These are phyloP conservation scores for Colletotrichum limetticola DNA, from an alignment of 2,329 filamentous ascomycete species.

Conservation along the genomic window DNA sequence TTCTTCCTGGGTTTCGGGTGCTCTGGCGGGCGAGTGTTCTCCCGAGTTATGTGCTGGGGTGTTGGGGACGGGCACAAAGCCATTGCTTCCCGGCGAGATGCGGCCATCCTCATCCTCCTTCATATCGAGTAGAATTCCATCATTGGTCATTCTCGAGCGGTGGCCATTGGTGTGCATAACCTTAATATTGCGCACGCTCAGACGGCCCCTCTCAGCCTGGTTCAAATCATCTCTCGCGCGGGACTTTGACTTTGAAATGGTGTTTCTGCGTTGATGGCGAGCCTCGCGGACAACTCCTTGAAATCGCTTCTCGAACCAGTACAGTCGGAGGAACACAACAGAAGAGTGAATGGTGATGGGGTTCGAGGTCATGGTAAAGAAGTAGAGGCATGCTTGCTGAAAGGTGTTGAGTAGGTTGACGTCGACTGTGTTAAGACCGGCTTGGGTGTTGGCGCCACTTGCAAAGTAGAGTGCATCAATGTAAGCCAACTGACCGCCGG, in stretches of 20 bases:
- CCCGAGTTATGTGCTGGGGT: conserved; percentile 9
- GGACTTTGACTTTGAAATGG: conserved; percentile 70
- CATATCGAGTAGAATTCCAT: conserved; percentile 63
- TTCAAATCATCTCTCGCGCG: conserved; percentile 55
- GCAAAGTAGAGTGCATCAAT: conserved; percentile 91
- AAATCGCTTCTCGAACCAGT: conserved; percentile 98
- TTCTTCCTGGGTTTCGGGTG: not conserved
- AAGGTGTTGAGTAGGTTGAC: conserved; percentile 75
- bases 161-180: conserved; percentile 70
- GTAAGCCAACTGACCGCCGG: conserved; percentile 72
- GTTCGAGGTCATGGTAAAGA: conserved; percentile 79
- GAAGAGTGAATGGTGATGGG: conserved; percentile 86
- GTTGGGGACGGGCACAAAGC: conserved; percentile 22
- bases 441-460: conserved; percentile 89
- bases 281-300: conserved; percentile 83
- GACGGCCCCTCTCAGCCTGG: conserved; percentile 64
- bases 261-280: conserved; percentile 68
- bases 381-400: conserved; percentile 78
- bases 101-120: conserved; percentile 45
- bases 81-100: conserved; percentile 34
- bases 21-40: conserved; percentile 21
- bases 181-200: conserved; percentile 70
- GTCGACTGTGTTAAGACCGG: conserved; percentile 86
- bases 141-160: conserved; percentile 68
- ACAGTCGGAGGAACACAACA: conserved; percentile 91